Percentiles rank a stretch among this genome's conserved stretches.
These are phyloP conservation scores for Penicillium fimorum DNA, from an alignment of 495 filamentous ascomycete species.

Conservation along the genomic window DNA sequence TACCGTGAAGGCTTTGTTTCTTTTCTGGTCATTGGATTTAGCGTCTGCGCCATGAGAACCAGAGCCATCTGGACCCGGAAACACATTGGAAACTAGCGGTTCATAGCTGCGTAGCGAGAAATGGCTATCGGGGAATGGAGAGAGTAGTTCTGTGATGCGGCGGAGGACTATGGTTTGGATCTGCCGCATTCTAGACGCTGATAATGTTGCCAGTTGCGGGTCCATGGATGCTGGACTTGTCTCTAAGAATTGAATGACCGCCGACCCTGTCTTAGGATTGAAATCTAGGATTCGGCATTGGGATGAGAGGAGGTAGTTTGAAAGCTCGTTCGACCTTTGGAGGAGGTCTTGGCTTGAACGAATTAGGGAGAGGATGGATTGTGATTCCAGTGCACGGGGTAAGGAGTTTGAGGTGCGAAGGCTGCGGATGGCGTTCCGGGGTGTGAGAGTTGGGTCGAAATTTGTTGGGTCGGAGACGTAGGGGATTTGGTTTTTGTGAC, in stretches of 20 bases:
- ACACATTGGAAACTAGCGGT: conserved; percentile 28
- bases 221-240: conserved; percentile 8
- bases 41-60: conserved; percentile 22
- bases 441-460: conserved; percentile 69
- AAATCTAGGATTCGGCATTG: conserved; percentile 39
- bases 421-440: conserved; percentile 75
- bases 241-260: conserved; percentile 40
- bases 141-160: conserved; percentile 44
- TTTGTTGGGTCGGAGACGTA: conserved; percentile 93
- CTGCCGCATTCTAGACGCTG: conserved; percentile 16
- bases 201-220: conserved; percentile 6
- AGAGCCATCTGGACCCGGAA: conserved; percentile 19
- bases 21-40: conserved; percentile 19
- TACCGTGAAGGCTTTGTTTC: conserved; percentile 50
- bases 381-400: conserved; percentile 66
- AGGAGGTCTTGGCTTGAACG: conserved; percentile 34
- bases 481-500: conserved; percentile 56
- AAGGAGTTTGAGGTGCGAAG: conserved; percentile 57
- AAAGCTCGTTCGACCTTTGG: conserved; percentile 27
- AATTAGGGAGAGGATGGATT: conserved; percentile 58
- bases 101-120: conserved; percentile 37
- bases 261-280: conserved; percentile 37
- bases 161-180: conserved; percentile 39
- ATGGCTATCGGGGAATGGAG: conserved; percentile 41
- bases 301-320: conserved; percentile 35